Conservation (phyloP, 257 asterid genomes). For the Henckelia pumila region DNA sequence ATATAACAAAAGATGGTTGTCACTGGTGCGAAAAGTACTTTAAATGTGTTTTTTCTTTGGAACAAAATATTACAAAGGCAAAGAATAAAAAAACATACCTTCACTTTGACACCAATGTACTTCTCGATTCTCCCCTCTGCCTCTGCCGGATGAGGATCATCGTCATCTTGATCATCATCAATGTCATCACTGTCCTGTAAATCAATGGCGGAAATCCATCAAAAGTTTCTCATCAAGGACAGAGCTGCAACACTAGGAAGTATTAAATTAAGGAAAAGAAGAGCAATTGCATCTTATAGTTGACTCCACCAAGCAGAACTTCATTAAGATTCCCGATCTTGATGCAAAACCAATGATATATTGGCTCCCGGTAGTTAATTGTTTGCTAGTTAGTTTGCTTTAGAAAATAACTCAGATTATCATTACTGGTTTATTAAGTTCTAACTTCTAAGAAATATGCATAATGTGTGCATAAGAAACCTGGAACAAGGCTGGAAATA, state of each 20-base stretch:
- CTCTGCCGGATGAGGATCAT: conserved; percentile 69
- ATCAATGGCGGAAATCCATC: conserved; percentile 13
- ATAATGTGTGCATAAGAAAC: too few species aligned
- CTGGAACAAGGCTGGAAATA: too few species aligned
- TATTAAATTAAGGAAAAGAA: too few species aligned
- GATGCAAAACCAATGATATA: too few species aligned
- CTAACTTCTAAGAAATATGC: background rate
- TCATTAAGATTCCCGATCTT: background rate
- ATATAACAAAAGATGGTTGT: background rate
- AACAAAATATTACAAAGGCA: conserved; percentile 9
- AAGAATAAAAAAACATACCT: conserved; percentile 46
- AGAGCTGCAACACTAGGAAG: background rate
- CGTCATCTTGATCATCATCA: conserved; percentile 82
- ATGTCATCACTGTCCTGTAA: conserved; percentile 72
- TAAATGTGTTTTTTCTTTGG: conserved; percentile 12
- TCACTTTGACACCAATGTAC: conserved; percentile 96
- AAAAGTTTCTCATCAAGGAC: conserved; percentile 3
- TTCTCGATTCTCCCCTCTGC: conserved; percentile 92
- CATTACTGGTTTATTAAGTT: too few species aligned
- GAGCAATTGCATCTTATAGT: too few species aligned
- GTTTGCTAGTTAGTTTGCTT: too few species aligned
- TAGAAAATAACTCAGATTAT: too few species aligned
- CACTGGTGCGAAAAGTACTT: conserved; percentile 2
- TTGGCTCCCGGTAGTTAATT: too few species aligned
- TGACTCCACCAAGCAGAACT: too few species aligned